Conservation (phyloP, 1,139 yeast genomes). For the Magnusiomyces tetraspermus region DNA sequence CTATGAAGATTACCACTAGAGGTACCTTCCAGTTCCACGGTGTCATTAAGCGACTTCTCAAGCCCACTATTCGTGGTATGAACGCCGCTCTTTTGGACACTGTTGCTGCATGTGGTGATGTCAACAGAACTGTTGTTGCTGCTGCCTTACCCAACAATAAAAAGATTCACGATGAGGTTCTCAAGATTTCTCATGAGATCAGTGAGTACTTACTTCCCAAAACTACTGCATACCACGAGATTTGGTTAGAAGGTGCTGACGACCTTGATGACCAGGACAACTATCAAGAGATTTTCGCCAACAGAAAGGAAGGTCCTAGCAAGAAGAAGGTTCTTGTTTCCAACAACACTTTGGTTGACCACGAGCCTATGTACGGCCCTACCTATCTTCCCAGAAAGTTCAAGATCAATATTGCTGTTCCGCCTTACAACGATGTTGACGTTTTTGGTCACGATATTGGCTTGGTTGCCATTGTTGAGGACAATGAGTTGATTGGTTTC, state of each 20-base stretch:
- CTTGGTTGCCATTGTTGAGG: slow-evolving; percentile 75
- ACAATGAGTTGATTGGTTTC: slow-evolving; percentile 54
- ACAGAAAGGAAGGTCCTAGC: slow-evolving; percentile 67
- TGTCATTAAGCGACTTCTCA: slow-evolving; percentile 78
- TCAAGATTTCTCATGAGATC: slow-evolving; percentile 51
- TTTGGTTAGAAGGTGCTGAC: slow-evolving; percentile 89
- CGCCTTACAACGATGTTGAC: slow-evolving; percentile 95
- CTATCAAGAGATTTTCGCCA: slow-evolving; percentile 62
- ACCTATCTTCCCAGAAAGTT: slow-evolving; percentile 91
- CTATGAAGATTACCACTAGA: slow-evolving; percentile 89
- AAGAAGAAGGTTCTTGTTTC: slow-evolving; percentile 82
- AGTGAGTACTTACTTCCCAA: slow-evolving; percentile 79
- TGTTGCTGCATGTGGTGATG: slow-evolving; percentile 98
- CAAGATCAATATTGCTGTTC: slow-evolving; percentile 89
- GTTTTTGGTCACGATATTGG: slow-evolving; percentile 95
- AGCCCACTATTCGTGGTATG: slow-evolving; percentile 89
- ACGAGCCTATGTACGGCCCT: slow-evolving; percentile 83
- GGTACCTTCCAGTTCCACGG: slow-evolving; percentile 98
- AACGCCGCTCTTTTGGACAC: slow-evolving; percentile 86
- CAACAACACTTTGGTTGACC: slow-evolving; percentile 41
- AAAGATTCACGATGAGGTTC: slow-evolving; percentile 67
- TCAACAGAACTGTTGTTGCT: slow-evolving; percentile 88
- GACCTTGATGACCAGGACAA: slow-evolving; percentile 52
- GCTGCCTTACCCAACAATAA: slow-evolving; percentile 83
- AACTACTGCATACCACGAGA: slow-evolving; percentile 94